Evolutionary conservation across 495 filamentous ascomycete genomes (phyloP).

Genomic region (Bryoglossum gracile): DNA sequence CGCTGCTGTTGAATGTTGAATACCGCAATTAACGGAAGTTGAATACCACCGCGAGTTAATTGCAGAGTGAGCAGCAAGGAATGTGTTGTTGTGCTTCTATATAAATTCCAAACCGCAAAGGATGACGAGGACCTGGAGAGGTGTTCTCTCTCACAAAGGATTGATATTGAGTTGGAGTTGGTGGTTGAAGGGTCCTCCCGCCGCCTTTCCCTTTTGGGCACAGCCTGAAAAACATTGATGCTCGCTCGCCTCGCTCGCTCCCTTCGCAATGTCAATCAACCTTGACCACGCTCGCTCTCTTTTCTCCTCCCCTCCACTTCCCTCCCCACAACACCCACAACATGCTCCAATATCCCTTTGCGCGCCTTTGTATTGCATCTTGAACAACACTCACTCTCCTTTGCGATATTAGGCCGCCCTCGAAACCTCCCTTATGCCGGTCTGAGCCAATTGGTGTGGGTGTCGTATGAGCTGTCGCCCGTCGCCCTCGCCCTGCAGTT

Average conservation of each 20-base stretch:
- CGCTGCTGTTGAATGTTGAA: no score
- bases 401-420: background rate
- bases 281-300: background rate
- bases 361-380: background rate
- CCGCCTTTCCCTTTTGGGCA: slow-evolving; percentile 4
- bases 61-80: background rate
- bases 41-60: no score
- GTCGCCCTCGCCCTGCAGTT: background rate
- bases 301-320: no score
- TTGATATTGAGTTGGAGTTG: no score
- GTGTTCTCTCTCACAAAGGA: no score
- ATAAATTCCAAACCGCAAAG: background rate
- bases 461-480: slow-evolving; percentile 4
- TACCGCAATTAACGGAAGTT: no score
- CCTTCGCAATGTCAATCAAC: background rate
- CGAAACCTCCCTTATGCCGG: background rate
- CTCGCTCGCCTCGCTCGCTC: background rate
- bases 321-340: no score
- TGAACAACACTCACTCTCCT: background rate
- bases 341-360: slow-evolving; percentile 2
- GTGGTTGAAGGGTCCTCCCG: no score
- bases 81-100: no score
- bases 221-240: background rate
- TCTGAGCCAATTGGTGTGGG: background rate
- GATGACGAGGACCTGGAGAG: background rate